Evolutionary conservation across 1,284 basidiomycete species (phyloP).

Genomic region (Cutaneotrichosporon sp.): DNA sequence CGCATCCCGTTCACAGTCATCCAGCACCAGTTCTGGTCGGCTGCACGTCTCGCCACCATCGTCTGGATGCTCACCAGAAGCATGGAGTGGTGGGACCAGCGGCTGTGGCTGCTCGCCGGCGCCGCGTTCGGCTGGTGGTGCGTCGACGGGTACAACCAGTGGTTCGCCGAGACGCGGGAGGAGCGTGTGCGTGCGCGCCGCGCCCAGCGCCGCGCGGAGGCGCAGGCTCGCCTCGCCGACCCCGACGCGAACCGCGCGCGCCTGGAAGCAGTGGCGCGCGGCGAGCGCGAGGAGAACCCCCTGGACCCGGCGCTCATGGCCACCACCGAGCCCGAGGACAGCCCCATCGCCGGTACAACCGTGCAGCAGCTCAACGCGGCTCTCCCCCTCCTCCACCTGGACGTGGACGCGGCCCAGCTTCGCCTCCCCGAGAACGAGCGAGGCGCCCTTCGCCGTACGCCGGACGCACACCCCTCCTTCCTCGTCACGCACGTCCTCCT

Average conservation of each 20-base stretch:
- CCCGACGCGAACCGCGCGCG: slow-evolving; percentile 1
- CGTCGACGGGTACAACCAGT: slow-evolving; percentile 31
- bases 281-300: slow-evolving; percentile 5
- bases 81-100: slow-evolving; percentile 38
- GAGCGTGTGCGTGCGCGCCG: slow-evolving; percentile 3
- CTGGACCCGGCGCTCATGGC: slow-evolving; percentile 7
- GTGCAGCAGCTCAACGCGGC: background rate
- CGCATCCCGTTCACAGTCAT: slow-evolving; percentile 27
- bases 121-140: slow-evolving; percentile 39
- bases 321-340: slow-evolving; percentile 6
- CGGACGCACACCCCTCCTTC: slow-evolving; percentile 11
- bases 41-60: slow-evolving; percentile 33
- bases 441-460: slow-evolving; percentile 10
- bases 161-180: background rate
- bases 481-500: slow-evolving; percentile 39
- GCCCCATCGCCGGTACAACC: background rate
- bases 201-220: slow-evolving; percentile 1
- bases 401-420: slow-evolving; percentile 33
- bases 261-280: background rate
- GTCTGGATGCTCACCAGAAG: slow-evolving; percentile 46
- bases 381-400: slow-evolving; percentile 30
- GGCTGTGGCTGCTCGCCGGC: slow-evolving; percentile 40
- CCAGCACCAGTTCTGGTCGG: slow-evolving; percentile 37
- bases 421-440: slow-evolving; percentile 20
- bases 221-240: background rate